These are phyloP conservation scores for Detonula confervacea DNA, from an alignment of 352 stramenopile genomes.

Conservation along the genomic window DNA sequence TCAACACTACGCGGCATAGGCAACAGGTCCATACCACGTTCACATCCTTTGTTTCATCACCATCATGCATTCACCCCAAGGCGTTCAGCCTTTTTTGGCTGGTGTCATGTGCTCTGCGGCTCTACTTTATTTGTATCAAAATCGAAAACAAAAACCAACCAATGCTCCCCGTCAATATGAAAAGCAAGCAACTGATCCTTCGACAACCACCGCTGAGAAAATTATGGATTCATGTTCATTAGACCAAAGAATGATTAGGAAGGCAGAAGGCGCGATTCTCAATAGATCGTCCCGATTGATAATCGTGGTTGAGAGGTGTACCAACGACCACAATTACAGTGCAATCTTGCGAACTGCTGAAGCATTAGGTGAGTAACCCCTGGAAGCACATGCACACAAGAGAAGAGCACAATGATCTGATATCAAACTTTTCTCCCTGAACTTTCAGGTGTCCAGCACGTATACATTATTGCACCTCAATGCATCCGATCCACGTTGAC, in stretches of 20 bases:
- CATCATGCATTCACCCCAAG: conserved; percentile 4
- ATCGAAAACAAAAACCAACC: background rate
- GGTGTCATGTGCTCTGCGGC: conserved; percentile 25
- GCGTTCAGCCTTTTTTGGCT: conserved; percentile 30
- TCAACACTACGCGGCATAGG: no score
- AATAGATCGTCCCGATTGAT: conserved; percentile 69
- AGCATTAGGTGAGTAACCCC: no score
- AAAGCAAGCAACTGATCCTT: conserved; percentile 7
- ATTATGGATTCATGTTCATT: conserved; percentile 85
- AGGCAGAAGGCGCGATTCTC: conserved; percentile 86
- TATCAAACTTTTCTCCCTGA: no score
- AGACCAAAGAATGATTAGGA: conserved; percentile 91
- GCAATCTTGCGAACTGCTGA: conserved; percentile 78
- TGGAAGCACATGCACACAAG: no score
- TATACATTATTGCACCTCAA: conserved; percentile 86
- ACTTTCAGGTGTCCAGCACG: conserved; percentile 93
- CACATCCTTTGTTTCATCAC: no score
- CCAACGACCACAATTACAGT: conserved; percentile 84
- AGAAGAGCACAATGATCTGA: no score
- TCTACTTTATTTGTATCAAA: conserved; percentile 28
- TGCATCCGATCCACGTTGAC: conserved; percentile 50
- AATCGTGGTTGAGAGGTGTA: conserved; percentile 75
- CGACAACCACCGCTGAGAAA: background rate
- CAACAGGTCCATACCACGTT: no score
- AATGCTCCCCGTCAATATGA: background rate